Evolutionary conservation across 148 eudicot genomes (phyloP).

Genomic region (Camellia lanceoleosa): DNA sequence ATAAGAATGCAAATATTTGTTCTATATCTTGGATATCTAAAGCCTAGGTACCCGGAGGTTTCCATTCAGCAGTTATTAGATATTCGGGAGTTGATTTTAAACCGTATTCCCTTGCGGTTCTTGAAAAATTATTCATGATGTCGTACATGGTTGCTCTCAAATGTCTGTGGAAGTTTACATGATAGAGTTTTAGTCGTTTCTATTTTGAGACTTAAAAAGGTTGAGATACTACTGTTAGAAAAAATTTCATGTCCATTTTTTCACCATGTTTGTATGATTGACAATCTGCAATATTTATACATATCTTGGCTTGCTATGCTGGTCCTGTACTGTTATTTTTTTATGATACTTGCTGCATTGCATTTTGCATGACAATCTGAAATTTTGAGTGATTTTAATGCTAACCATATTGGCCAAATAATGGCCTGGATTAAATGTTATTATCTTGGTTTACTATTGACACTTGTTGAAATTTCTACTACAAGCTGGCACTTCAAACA

Average conservation of each 20-base stretch:
- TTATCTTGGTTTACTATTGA: not conserved
- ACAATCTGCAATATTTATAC: not conserved
- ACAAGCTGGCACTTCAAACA: constrained; percentile 2
- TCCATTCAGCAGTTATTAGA: no score
- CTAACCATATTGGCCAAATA: no score
- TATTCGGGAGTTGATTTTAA: no score
- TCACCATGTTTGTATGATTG: not conserved
- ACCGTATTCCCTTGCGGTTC: not conserved
- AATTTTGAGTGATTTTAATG: not conserved
- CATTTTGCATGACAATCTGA: not conserved
- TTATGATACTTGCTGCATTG: not conserved
- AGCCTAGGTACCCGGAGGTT: not conserved
- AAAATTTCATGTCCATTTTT: not conserved
- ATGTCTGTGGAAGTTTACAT: no score
- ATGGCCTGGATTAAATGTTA: no score
- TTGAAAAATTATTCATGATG: no score
- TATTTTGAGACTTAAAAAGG: not conserved
- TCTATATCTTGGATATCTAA: not conserved
- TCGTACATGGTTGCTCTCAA: no score
- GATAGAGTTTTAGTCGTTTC: no score
- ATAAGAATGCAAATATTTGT: not conserved
- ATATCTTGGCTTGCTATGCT: not conserved
- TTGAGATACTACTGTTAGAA: not conserved
- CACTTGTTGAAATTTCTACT: not conserved
- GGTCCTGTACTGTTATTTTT: not conserved